These are phyloP conservation scores for Logfia minima DNA, from an alignment of 129 eudicot genomes.

Conservation along the genomic window DNA sequence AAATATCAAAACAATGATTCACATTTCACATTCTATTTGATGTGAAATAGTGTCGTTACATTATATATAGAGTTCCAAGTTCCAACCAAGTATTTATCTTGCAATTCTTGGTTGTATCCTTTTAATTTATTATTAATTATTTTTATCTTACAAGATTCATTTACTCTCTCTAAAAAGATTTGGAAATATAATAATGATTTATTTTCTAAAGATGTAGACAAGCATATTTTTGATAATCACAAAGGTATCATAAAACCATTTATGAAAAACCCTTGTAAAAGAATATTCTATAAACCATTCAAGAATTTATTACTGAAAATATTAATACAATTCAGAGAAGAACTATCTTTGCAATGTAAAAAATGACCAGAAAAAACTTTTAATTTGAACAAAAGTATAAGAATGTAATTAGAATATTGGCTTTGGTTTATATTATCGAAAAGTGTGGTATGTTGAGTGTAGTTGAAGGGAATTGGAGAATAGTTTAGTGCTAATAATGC, in stretches of 20 bases:
- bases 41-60: constrained; percentile 1
- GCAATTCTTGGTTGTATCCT: no score
- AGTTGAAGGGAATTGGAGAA: constrained; percentile 32
- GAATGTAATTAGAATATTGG: constrained; percentile 17
- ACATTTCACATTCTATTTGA: not conserved
- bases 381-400: constrained; percentile 1
- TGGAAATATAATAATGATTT: not conserved
- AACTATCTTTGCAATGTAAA: not conserved
- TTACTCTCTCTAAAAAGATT: not conserved
- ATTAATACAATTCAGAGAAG: not conserved
- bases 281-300: not conserved
- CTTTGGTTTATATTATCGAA: constrained; percentile 21
- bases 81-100: no score
- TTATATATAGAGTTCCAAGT: no score
- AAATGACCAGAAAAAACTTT: constrained; percentile 9
- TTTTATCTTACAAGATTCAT: not conserved
- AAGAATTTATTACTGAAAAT: not conserved
- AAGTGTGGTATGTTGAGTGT: constrained; percentile 40
- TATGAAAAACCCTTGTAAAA: not conserved
- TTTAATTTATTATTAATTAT: not conserved
- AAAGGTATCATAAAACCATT: not conserved
- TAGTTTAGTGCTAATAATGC: constrained; percentile 35
- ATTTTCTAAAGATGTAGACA: not conserved
- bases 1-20: not conserved
- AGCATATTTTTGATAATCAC: not conserved